Conservation (phyloP, 805 yeast species). For the Ogataea zsoltii region DNA sequence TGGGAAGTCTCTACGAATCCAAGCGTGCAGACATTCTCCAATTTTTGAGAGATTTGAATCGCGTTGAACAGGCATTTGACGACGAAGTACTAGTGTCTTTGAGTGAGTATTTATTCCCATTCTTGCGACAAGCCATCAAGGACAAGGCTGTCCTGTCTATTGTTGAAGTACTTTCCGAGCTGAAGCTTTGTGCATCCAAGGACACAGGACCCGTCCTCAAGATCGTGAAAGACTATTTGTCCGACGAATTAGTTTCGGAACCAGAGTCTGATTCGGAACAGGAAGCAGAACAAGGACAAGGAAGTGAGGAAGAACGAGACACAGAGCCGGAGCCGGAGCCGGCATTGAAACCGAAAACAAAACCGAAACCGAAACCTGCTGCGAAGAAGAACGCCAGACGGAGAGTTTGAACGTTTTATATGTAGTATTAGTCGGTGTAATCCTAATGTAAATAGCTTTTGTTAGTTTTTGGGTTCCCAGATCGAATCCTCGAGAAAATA, state of each 20-base stretch:
- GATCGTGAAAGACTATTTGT: background rate
- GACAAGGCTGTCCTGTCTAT: conserved; percentile 10
- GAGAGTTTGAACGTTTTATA: background rate
- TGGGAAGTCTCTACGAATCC: conserved; percentile 20
- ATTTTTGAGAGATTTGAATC: conserved; percentile 26
- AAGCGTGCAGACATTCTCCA: conserved; percentile 22
- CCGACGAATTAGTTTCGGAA: background rate
- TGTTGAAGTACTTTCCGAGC: conserved; percentile 8
- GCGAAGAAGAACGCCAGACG: background rate
- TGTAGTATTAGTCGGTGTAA: conserved; percentile 1
- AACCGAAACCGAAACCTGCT: background rate
- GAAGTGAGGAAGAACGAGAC: no score
- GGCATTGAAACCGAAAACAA: no score
- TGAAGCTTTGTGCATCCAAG: conserved; percentile 6
- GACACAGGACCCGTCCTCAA: background rate
- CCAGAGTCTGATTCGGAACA: no score
- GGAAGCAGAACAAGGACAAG: background rate
- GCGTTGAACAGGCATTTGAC: conserved; percentile 16
- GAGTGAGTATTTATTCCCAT: conserved; percentile 24
- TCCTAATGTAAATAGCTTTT: conserved; percentile 4
- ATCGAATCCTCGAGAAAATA: conserved; percentile 80
- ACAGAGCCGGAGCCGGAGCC: no score
- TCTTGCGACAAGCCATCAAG: conserved; percentile 13
- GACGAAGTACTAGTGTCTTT: conserved; percentile 12
- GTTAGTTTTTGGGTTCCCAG: conserved; percentile 42